These are phyloP conservation scores for Capillidium heterosporum DNA, from an alignment of 371 early-diverging fungal genomes.

Conservation along the genomic window DNA sequence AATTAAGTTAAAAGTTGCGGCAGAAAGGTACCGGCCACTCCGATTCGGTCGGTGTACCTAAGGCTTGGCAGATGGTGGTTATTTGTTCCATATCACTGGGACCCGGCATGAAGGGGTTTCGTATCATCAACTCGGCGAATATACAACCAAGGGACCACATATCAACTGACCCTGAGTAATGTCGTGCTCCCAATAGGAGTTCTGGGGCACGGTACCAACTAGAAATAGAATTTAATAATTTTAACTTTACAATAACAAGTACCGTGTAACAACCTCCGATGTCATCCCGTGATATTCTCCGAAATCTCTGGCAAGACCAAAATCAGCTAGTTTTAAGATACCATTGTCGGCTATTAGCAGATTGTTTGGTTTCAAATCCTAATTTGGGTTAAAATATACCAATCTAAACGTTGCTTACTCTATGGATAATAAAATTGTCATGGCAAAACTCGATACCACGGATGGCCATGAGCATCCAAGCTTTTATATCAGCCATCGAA, in stretches of 20 bases:
- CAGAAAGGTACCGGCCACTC: constrained; percentile 76
- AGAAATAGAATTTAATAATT: constrained; percentile 12
- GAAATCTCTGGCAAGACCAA: constrained; percentile 93
- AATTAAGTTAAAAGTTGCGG: constrained; percentile 16
- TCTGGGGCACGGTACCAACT: constrained; percentile 99
- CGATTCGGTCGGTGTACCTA: constrained; percentile 93
- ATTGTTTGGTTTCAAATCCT: constrained; percentile 99
- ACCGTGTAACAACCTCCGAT: constrained; percentile 86
- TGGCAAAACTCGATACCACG: constrained; percentile 94
- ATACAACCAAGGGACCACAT: constrained; percentile 99
- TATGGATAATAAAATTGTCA: constrained; percentile 75
- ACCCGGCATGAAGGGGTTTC: constrained; percentile 91
- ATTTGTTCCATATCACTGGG: constrained; percentile 90
- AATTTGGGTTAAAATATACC: neutral
- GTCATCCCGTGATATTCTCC: constrained; percentile 76
- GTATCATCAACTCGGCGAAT: constrained; percentile 95
- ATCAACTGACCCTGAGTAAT: constrained; percentile 84
- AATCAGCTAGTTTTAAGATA: constrained; percentile 96
- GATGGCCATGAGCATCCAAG: constrained; percentile 86
- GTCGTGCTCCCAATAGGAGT: constrained; percentile 79
- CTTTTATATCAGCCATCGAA: constrained; percentile 93
- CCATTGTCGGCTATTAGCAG: constrained; percentile 84
- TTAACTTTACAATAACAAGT: constrained; percentile 21
- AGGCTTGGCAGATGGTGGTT: constrained; percentile 79
- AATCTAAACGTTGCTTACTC: constrained; percentile 60